Evolutionary conservation across 148 eudicot genomes (phyloP).

Genomic region (Persicaria tinctoria): DNA sequence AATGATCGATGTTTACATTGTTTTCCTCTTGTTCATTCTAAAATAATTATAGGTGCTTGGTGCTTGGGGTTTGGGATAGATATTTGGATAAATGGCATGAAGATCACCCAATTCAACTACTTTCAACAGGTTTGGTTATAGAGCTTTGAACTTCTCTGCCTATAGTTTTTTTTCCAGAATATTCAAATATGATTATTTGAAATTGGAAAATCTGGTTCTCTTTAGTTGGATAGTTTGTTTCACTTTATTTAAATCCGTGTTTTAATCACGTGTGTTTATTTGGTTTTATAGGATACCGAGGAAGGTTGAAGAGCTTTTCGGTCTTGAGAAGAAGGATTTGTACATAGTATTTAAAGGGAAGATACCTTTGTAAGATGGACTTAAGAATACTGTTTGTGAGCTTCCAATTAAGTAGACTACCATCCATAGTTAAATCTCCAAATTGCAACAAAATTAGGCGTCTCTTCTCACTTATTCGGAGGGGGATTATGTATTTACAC

Average conservation of each 20-base stretch:
- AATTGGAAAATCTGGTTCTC: background rate
- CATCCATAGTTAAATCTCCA: no score
- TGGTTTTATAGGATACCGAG: no score
- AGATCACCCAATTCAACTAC: constrained; percentile 96
- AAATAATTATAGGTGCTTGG: constrained; percentile 73
- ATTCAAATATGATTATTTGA: background rate
- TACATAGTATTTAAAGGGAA: no score
- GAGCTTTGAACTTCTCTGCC: constrained; percentile 4
- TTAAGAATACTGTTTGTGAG: no score
- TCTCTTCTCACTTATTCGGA: no score
- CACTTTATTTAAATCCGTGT: background rate
- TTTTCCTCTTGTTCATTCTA: constrained; percentile 10
- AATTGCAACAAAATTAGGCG: no score
- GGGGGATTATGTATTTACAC: no score
- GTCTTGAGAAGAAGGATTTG: no score
- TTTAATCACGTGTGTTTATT: no score
- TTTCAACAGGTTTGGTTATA: constrained; percentile 76
- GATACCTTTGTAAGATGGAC: no score
- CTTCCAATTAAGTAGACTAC: no score
- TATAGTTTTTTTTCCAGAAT: background rate
- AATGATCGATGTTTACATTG: background rate
- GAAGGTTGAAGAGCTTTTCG: no score
- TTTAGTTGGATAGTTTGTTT: background rate
- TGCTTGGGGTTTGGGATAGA: constrained; percentile 99
- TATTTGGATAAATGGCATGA: constrained; percentile 99